phyloP scores from a whole-genome alignment of 768 basidiomycete species.

The Cyclocybe cylindracea region DNA sequence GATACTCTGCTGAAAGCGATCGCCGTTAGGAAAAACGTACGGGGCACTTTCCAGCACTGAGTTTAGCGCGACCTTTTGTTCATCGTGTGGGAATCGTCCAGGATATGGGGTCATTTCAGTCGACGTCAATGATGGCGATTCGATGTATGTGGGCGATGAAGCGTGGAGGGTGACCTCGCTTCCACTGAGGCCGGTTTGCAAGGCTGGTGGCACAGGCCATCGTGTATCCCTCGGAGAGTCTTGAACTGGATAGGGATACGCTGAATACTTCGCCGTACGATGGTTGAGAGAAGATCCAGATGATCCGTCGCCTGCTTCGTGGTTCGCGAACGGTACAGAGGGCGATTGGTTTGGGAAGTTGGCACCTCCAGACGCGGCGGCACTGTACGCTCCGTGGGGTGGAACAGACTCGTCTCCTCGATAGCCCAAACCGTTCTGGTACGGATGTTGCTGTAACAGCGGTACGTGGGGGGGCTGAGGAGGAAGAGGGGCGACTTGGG shows the following conservation, averaged over 20 bases:
- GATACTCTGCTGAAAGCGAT: constrained; percentile 22
- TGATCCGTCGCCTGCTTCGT: constrained; percentile 24
- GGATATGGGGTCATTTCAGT: constrained; percentile 29
- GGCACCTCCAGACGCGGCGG: constrained; percentile 21
- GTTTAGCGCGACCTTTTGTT: constrained; percentile 25
- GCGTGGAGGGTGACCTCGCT: constrained; percentile 35
- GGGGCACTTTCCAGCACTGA: constrained; percentile 24
- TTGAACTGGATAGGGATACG: constrained; percentile 45
- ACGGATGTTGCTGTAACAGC: constrained; percentile 29
- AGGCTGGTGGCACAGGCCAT: constrained; percentile 34
- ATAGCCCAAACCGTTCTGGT: constrained; percentile 43
- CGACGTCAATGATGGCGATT: constrained; percentile 57
- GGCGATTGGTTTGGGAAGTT: constrained; percentile 44
- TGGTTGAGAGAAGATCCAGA: constrained; percentile 30
- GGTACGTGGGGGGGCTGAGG: constrained; percentile 34
- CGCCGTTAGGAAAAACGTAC: constrained; percentile 25
- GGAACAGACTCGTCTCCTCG: constrained; percentile 48
- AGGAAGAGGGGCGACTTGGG: constrained; percentile 29
- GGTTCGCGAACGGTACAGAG: constrained; percentile 34
- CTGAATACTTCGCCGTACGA: constrained; percentile 53
- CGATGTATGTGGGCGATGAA: constrained; percentile 52
- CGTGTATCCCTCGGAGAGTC: constrained; percentile 36
- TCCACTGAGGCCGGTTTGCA: constrained; percentile 43
- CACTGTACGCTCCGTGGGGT: constrained; percentile 46
- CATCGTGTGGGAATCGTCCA: constrained; percentile 28